Evolutionary conservation across 2,329 filamentous ascomycete genomes (phyloP).

Genomic region (Beauveria sp.): DNA sequence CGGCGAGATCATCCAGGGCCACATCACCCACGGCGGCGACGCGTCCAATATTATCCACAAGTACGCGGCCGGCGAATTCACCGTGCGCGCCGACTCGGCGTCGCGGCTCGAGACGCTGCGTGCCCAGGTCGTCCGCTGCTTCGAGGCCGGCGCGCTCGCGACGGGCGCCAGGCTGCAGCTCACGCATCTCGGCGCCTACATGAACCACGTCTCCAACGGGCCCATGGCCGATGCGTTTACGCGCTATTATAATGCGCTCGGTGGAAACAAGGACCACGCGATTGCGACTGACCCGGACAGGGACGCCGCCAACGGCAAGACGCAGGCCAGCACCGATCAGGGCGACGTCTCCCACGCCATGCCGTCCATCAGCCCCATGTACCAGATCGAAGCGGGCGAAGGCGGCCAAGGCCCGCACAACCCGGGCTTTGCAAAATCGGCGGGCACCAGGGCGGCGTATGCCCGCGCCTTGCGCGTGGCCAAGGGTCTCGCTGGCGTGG

Average conservation of each 20-base stretch:
- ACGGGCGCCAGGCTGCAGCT: slow-evolving; percentile 41
- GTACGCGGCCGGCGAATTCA: slow-evolving; percentile 35
- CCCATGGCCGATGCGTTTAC: slow-evolving; percentile 38
- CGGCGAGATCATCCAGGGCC: slow-evolving; percentile 40
- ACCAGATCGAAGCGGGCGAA: slow-evolving; percentile 32
- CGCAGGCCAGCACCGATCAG: slow-evolving; percentile 52
- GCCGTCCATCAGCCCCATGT: slow-evolving; percentile 46
- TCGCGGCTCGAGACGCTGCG: slow-evolving; percentile 31
- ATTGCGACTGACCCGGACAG: slow-evolving; percentile 31
- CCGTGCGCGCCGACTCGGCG: slow-evolving; percentile 36
- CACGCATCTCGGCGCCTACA: slow-evolving; percentile 34
- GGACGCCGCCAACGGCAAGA: slow-evolving; percentile 33
- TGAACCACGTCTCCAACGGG: slow-evolving; percentile 47
- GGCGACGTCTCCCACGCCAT: slow-evolving; percentile 51
- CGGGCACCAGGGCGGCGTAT: slow-evolving; percentile 41
- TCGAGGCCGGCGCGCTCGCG: slow-evolving; percentile 28
- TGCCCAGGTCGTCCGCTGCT: slow-evolving; percentile 33
- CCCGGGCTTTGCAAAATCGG: slow-evolving; percentile 42
- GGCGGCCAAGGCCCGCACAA: slow-evolving; percentile 44
- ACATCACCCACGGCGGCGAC: slow-evolving; percentile 43
- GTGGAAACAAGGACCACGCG: slow-evolving; percentile 10
- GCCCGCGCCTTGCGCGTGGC: slow-evolving; percentile 37
- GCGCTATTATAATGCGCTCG: slow-evolving; percentile 35
- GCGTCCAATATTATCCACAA: slow-evolving; percentile 50
- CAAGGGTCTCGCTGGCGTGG: slow-evolving; percentile 41